phyloP scores from a whole-genome alignment of 441 rosid species.

The Erodium moschatum region DNA sequence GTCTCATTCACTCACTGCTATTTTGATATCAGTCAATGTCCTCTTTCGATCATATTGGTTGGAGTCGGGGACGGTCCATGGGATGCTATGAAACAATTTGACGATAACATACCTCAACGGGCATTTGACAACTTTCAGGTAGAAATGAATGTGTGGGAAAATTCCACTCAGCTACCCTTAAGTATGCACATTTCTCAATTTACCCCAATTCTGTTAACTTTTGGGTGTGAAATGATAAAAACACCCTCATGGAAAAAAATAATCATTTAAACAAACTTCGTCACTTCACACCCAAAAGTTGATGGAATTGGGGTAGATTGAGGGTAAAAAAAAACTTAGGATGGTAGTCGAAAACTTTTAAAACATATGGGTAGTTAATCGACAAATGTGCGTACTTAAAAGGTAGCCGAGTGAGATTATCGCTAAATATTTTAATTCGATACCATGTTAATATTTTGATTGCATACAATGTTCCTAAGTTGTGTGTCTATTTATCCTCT shows the following conservation, averaged over 20 bases:
- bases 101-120: conserved; percentile 80
- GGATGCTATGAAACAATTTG: conserved; percentile 80
- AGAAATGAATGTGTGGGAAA: neutral
- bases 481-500: neutral
- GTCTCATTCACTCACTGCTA: conserved; percentile 21
- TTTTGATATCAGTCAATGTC: conserved; percentile 45
- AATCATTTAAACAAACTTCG: too few species aligned
- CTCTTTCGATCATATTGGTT: conserved; percentile 77
- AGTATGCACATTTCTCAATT: neutral
- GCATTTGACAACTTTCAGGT: conserved; percentile 95
- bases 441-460: neutral
- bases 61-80: conserved; percentile 99
- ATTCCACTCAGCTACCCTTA: neutral
- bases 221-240: too few species aligned
- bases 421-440: too few species aligned
- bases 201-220: too few species aligned
- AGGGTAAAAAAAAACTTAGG: too few species aligned
- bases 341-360: too few species aligned
- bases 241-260: too few species aligned
- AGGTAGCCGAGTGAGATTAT: too few species aligned
- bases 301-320: too few species aligned
- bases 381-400: too few species aligned
- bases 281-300: too few species aligned
- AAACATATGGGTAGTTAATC: too few species aligned
- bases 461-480: neutral